Percentiles rank a stretch among this genome's conserved stretches.
phyloP scores from a whole-genome alignment of 768 basidiomycete species.

The Naematelia encephala region DNA sequence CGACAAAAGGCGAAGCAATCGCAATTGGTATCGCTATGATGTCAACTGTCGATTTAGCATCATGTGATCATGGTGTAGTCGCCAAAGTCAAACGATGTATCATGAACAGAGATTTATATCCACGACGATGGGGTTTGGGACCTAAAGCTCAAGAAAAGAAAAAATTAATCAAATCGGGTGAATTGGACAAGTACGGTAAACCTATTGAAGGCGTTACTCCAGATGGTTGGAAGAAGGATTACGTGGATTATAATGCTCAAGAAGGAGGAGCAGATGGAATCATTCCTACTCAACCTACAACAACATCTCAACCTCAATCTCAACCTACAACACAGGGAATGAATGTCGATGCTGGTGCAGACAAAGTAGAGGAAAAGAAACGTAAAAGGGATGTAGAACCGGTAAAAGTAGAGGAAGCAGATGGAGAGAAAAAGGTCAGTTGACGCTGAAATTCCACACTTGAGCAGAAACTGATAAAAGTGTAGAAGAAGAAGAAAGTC shows the following conservation, averaged over 20 bases:
- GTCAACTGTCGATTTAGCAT: conserved; percentile 96
- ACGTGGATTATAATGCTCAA: conserved; percentile 85
- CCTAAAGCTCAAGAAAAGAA: conserved; percentile 96
- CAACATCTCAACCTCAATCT: conserved; percentile 7
- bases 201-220: conserved; percentile 84
- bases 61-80: conserved; percentile 97
- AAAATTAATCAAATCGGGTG: conserved; percentile 96
- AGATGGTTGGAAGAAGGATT: conserved; percentile 82
- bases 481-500: conserved; percentile 47
- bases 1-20: conserved; percentile 96
- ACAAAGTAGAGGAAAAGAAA: conserved; percentile 52
- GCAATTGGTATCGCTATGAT: conserved; percentile 93
- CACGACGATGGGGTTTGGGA: conserved; percentile 97
- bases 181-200: conserved; percentile 91
- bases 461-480: conserved; percentile 13
- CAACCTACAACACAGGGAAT: conserved; percentile 17
- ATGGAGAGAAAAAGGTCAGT: conserved; percentile 47
- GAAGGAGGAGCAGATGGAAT: conserved; percentile 35
- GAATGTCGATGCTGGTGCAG: conserved; percentile 29
- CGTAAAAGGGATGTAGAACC: conserved; percentile 45
- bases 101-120: conserved; percentile 98
- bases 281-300: conserved; percentile 22
- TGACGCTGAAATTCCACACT: too few species aligned
- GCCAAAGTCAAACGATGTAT: conserved; percentile 99
- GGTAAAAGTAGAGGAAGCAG: conserved; percentile 23